A percentile compares a stretch with the other conserved stretches of the same genome.
phyloP scores from a whole-genome alignment of 441 rosid species.

The Croton setiger region DNA sequence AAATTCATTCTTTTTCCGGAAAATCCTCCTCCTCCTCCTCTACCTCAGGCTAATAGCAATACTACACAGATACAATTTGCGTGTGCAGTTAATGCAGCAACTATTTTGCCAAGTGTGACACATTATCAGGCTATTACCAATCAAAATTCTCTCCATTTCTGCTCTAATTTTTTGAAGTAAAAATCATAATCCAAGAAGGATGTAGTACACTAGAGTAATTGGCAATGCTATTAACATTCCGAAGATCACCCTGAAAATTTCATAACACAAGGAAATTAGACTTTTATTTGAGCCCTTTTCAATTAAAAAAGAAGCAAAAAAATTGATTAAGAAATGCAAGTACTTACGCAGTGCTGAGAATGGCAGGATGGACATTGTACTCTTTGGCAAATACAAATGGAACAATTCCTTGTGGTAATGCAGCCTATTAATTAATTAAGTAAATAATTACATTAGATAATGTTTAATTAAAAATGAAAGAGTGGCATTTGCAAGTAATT shows the following conservation, averaged over 20 bases:
- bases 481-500: constrained; percentile 7
- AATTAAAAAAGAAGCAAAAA: no score
- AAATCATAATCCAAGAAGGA: constrained; percentile 70
- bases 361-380: constrained; percentile 72
- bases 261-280: not conserved
- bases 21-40: not conserved
- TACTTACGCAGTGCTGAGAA: constrained; percentile 76
- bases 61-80: not conserved
- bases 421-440: constrained; percentile 40
- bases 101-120: constrained; percentile 8
- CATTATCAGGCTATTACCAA: constrained; percentile 8
- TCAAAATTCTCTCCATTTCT: constrained; percentile 27
- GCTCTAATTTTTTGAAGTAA: constrained; percentile 14
- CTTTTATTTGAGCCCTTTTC: not conserved
- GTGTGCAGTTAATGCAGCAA: constrained; percentile 14
- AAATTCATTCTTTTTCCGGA: constrained; percentile 20
- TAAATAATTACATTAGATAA: not conserved
- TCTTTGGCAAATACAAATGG: constrained; percentile 89
- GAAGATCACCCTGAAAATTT: constrained; percentile 53
- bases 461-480: constrained; percentile 1
- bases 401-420: constrained; percentile 80
- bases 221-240: constrained; percentile 82
- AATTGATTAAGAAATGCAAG: not conserved
- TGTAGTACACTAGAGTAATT: constrained; percentile 70
- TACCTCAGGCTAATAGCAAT: not conserved